Base-by-base conservation (phyloP, 495 filamentous ascomycete genomes). In the Choiromyces venosus region DNA sequence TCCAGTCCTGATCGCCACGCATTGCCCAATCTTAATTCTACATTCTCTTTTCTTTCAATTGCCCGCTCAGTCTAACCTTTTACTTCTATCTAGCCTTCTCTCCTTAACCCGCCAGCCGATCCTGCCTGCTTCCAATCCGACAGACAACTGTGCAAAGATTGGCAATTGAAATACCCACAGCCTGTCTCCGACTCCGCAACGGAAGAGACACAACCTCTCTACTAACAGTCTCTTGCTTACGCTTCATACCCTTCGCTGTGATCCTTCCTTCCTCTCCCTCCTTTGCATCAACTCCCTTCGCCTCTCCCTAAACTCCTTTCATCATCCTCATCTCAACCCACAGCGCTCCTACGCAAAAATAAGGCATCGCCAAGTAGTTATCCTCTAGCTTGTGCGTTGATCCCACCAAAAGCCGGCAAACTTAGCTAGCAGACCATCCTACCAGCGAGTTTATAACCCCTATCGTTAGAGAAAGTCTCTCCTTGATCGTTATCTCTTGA, bases 291-390 rank as follows among this genome's bases (percentile, higher is more conserved):
- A 67, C 70, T 78, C 71, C 73, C 72, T 74, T 75, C 66, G 68
- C 72, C 70, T 78, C 74, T 78, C 81, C 74, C 75, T 76, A 73
- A 69, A 73, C 71, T 81, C 71, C 68, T 71, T 65, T 76, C 78
- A 77, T 78, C 73, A 68, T 73, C 79, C 79, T 76, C 78, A 75
- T 77, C 82, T 81, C 78, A 80, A 78, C 76, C 78, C 25, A 71
- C 71, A 64, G 65, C 56, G 69, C 74, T 42, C 40, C 56, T 61
- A 69, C 74, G 75, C 69, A 73, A 67, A 38, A 68, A 56, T 29
- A 66, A 72, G 75, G 40, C 73, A 77, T 76, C 73, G 69, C 66
- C 67, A 73, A 67, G 75, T 69, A 69, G 21, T 61, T 76, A 36
- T 71, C 76, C n/a, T 65, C 68, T 69, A 39, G 65, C 52, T 68